A percentile compares a stretch with the other conserved stretches of the same genome.
These are phyloP conservation scores for Rhodosporidiobolus sp. DNA, from an alignment of 768 basidiomycete genomes.

Conservation along the genomic window DNA sequence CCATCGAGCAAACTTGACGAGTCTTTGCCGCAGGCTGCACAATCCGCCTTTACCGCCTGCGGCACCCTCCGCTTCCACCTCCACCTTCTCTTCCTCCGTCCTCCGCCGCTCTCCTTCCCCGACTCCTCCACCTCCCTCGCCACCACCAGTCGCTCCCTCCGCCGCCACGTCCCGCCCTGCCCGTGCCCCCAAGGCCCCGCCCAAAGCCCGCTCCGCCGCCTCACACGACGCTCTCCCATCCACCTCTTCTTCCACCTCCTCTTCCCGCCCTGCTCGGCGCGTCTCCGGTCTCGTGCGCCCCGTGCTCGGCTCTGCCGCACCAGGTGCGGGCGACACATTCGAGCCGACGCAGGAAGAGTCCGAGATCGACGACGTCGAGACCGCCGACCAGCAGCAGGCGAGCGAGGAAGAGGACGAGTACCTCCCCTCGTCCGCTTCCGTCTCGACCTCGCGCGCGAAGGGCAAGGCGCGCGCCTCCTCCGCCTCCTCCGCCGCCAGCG, in stretches of 20 bases:
- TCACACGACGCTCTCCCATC: conserved; percentile 11
- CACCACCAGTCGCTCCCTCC: neutral
- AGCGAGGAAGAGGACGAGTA: too few species aligned
- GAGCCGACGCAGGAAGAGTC: neutral
- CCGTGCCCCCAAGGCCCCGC: conserved; percentile 8
- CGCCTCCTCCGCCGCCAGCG: neutral
- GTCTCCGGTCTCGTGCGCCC: conserved; percentile 3
- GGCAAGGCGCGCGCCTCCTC: neutral
- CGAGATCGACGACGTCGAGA: neutral
- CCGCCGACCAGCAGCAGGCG: neutral
- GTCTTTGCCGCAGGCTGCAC: neutral
- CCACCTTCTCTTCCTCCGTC: neutral
- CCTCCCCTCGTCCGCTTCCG: too few species aligned
- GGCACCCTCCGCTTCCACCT: neutral
- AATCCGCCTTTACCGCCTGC: too few species aligned
- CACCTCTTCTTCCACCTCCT: accelerated
- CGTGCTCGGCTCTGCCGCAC: neutral
- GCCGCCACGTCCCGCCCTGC: neutral
- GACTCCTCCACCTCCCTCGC: neutral
- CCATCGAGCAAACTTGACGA: too few species aligned
- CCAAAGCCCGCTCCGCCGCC: conserved; percentile 15
- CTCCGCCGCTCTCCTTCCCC: neutral
- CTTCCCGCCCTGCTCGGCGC: neutral
- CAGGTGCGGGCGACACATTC: neutral
- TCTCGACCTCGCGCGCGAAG: neutral